Base-by-base conservation (phyloP, 176 grass and related monocot species). In the Tuctoria greenei region DNA sequence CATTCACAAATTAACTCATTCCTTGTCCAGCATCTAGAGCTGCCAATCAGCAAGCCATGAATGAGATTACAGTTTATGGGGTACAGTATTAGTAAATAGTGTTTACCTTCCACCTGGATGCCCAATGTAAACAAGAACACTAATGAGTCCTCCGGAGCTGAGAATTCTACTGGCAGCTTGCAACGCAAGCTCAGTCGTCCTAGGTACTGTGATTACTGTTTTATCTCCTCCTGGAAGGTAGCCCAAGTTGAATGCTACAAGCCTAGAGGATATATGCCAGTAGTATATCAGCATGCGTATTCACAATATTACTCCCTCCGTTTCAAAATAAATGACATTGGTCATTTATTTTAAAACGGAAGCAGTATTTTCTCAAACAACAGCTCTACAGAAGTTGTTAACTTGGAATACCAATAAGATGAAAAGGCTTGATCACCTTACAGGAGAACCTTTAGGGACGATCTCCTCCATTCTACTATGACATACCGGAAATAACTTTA, bases 211-310 rank as follows among this genome's bases (percentile, higher is more conserved):
- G 47, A 91, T 85, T 79, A 93, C 36, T 70, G 79, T 81, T 88
- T 97, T 91, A 75, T 97, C 86, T 81, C 91, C 95, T 72, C 91
- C 91, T 24, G 91, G 91, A 69, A 97, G 86, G 80, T 97, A 97
- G 17, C 95, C 95, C 84, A 97, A 63, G 34, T 97, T 97, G 86
- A 97, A 93, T 38, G 81, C 88, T 51, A 97, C 91, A 83, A 97
- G 79, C 81, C 91, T 97, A 79, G 12, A 73, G 76, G 27, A 82
- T 78, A 76, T 17, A 8, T 20, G 10, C 20, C 59, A 79, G 23
- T 0, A 6, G 59, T 61, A 25, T 73, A 49, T 55, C n/a, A 79
- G 36, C 14, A 67, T 49, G 8, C 0, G n/a, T 42, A 81, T 75
- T 24, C n/a, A 69, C 10, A 41, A 50, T 35, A 61, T 4, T 15